phyloP scores from a whole-genome alignment of 148 eudicot genomes.

The Rhododendron vialii region DNA sequence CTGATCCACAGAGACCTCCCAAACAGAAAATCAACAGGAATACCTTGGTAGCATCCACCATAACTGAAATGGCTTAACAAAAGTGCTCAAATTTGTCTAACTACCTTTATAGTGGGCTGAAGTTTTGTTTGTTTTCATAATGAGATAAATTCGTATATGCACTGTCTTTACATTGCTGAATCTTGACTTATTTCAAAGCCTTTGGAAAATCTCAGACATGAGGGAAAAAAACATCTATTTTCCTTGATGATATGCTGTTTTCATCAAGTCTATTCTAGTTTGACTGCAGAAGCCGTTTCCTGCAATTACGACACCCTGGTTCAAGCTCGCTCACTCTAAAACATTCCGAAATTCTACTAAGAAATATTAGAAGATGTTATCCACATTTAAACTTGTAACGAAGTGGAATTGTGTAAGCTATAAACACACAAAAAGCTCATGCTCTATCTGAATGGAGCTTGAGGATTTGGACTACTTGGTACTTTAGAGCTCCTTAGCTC shows the following conservation, averaged over 20 bases:
- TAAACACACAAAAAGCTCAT: slow-evolving; percentile 22
- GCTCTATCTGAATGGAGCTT: slow-evolving; percentile 66
- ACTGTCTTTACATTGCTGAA: neutral
- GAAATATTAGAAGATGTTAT: slow-evolving; percentile 10
- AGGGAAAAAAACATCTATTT: neutral
- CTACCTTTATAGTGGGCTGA: neutral
- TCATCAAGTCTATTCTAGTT: neutral
- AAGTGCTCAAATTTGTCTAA: neutral
- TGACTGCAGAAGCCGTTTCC: neutral
- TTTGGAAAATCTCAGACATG: neutral
- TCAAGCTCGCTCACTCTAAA: neutral
- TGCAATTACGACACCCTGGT: slow-evolving; percentile 11
- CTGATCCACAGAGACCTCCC: too few relatives aligned
- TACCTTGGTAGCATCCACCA: neutral
- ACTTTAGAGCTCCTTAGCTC: slow-evolving; percentile 65
- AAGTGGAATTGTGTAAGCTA: slow-evolving; percentile 1
- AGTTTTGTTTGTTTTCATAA: neutral
- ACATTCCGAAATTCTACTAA: slow-evolving; percentile 18
- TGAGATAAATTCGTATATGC: neutral
- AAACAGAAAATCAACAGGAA: too few relatives aligned
- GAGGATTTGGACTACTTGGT: slow-evolving; percentile 53
- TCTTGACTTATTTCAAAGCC: neutral
- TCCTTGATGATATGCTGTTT: neutral
- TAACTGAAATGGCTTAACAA: neutral
- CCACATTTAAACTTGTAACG: slow-evolving; percentile 3